Base-by-base conservation (phyloP, 129 eudicot genomes). In the Pseudognaphalium luteoalbum region DNA sequence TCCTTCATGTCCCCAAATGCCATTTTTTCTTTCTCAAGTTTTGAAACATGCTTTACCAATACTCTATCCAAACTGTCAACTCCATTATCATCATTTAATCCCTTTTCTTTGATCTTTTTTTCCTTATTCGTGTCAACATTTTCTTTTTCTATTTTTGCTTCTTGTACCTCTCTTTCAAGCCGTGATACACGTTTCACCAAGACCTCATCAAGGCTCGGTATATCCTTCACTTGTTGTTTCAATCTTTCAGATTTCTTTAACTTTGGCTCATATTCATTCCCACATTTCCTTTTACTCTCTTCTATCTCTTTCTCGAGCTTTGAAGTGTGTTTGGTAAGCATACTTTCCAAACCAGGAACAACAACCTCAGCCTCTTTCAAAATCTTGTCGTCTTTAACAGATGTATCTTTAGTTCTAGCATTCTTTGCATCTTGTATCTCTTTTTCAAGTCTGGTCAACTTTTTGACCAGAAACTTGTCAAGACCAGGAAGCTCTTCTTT, bases 401-500 rank as follows among this genome's bases (percentile, higher is more conserved):
- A 29, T 4, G 32, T 81, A 78, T 82, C 88, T 33, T 77, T 84
- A 19, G 66, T 88, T 79, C 85, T 82, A 19, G 87, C 85, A 64
- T 81, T 93, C 77, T 80, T 90, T 68, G 97, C 97, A 60, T 90
- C 98, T 59, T 85, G 82, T 33, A 88, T 86, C 74, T 93, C 97
- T 65, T 79, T 88, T 81, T 93, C 97, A 67, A 93, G 98, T 58
- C 86, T 84, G 2, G 96, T 93, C 81, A 93, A 41, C 25, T 85
- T 90, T 81, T 90, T 93, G 33, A 93, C 93, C 61, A 93, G 79
- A 81, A 87, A 90, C 84, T 90, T 90, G 82, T 88, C 98, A 22
- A 93, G 88, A 41, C 93, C 81, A 0, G 91, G 97, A 75, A 87
- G 78, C 64, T 83, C 92, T 59, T 72, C 76, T 4, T 83, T 86